Evolutionary conservation across 306 rosid species (phyloP).

Genomic region (Glycyrrhiza uralensis): DNA sequence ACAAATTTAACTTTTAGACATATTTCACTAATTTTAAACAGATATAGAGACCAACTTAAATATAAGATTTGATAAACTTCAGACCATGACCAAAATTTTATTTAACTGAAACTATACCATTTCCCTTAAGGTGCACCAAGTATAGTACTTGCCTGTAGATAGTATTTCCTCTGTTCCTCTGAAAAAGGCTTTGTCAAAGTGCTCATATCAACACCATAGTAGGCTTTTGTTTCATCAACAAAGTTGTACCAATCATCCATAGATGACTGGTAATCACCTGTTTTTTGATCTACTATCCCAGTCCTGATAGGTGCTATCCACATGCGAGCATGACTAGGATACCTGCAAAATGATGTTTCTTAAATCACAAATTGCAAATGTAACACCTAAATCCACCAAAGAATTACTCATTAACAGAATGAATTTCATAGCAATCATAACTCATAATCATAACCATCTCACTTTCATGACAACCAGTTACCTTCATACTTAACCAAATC

Average conservation of each 20-base stretch:
- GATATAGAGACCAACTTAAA: neutral
- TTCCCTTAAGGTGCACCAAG: neutral
- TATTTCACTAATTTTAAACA: neutral
- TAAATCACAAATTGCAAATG: slow-evolving; percentile 20
- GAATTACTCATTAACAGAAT: neutral
- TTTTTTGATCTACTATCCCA: slow-evolving; percentile 65
- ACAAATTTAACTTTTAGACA: neutral
- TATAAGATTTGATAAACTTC: neutral
- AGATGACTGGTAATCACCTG: slow-evolving; percentile 56
- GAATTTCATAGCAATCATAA: neutral
- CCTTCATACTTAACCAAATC: neutral
- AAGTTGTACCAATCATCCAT: slow-evolving; percentile 86
- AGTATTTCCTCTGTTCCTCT: slow-evolving; percentile 92
- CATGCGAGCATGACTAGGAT: slow-evolving; percentile 97
- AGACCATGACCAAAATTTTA: neutral
- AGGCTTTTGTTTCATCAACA: slow-evolving; percentile 57
- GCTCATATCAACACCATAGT: slow-evolving; percentile 93
- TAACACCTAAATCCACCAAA: slow-evolving; percentile 16
- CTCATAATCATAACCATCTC: neutral
- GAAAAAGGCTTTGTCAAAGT: slow-evolving; percentile 72
- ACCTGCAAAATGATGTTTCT: slow-evolving; percentile 52
- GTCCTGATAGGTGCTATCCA: slow-evolving; percentile 95
- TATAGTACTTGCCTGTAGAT: slow-evolving; percentile 69
- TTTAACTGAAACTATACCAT: neutral
- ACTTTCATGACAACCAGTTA: neutral